These are phyloP conservation scores for Jatropha curcas DNA, from an alignment of 345 rosid species.

Conservation along the genomic window DNA sequence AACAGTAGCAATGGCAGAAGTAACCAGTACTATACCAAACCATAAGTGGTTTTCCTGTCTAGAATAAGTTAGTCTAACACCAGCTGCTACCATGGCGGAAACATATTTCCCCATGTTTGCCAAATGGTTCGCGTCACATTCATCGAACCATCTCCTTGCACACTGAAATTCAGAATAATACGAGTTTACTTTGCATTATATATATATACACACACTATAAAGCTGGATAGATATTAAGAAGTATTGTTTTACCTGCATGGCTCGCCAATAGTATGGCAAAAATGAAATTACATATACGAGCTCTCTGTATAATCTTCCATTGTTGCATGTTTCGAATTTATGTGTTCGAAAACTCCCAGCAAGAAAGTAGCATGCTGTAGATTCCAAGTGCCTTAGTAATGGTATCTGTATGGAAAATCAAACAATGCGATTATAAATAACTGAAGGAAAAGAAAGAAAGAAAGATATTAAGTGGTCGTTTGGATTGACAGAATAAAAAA, in stretches of 20 bases:
- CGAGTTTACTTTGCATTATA: not conserved
- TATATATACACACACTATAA: not conserved
- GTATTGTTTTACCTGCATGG: slow-evolving; percentile 97
- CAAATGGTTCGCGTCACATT: slow-evolving; percentile 58
- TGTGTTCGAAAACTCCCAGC: slow-evolving; percentile 74
- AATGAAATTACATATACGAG: slow-evolving; percentile 82
- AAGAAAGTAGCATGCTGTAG: slow-evolving; percentile 82
- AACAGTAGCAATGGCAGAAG: slow-evolving; percentile 65
- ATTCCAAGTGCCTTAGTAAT: slow-evolving; percentile 73
- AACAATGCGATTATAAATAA: not conserved
- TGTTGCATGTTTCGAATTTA: slow-evolving; percentile 59
- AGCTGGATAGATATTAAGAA: not conserved
- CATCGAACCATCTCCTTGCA: slow-evolving; percentile 90
- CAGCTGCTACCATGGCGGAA: slow-evolving; percentile 96
- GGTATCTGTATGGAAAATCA: slow-evolving; percentile 55
- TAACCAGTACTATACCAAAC: slow-evolving; percentile 57
- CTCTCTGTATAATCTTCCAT: slow-evolving; percentile 64
- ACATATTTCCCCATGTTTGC: slow-evolving; percentile 97
- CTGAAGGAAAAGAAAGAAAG: not conserved
- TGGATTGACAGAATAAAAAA: too few relatives aligned
- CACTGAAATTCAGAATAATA: slow-evolving; percentile 40
- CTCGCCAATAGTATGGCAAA: slow-evolving; percentile 91
- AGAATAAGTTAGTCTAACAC: slow-evolving; percentile 75
- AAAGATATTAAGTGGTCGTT: too few relatives aligned
- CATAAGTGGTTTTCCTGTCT: slow-evolving; percentile 47